These are phyloP conservation scores for Agrostemma githago DNA, from an alignment of 148 eudicot species.

Conservation along the genomic window DNA sequence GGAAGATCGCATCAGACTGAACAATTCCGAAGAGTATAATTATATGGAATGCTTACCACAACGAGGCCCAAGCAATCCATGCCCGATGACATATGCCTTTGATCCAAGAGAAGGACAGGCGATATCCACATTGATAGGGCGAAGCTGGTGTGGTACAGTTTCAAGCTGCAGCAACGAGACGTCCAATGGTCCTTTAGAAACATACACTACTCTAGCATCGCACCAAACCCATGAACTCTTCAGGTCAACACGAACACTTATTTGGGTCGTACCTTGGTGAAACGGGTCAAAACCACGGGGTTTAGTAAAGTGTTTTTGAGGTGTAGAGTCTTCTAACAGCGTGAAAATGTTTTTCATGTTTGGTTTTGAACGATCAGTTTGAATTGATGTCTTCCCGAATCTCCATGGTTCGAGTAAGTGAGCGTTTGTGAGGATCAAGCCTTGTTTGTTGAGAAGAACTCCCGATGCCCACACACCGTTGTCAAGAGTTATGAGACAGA, in stretches of 20 bases:
- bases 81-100: slow-evolving; percentile 77
- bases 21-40: not conserved
- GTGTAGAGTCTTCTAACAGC: slow-evolving; percentile 23
- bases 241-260: slow-evolving; percentile 72
- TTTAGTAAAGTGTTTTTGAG: slow-evolving; percentile 14
- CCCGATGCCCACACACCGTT: slow-evolving; percentile 97
- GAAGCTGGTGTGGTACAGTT: slow-evolving; percentile 52
- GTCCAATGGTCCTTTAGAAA: slow-evolving; percentile 85
- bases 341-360: slow-evolving; percentile 24
- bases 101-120: slow-evolving; percentile 70
- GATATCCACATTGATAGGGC: slow-evolving; percentile 55
- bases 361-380: slow-evolving; percentile 33
- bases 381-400: slow-evolving; percentile 48
- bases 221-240: slow-evolving; percentile 75
- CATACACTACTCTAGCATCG: slow-evolving; percentile 64
- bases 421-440: slow-evolving; percentile 93
- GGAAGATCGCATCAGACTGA: slow-evolving; percentile 5
- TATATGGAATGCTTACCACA: slow-evolving; percentile 55
- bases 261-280: slow-evolving; percentile 31
- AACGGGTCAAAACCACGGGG: slow-evolving; percentile 19
- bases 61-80: slow-evolving; percentile 91
- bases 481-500: slow-evolving; percentile 74
- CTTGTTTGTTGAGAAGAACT: slow-evolving; percentile 67
- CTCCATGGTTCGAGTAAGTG: slow-evolving; percentile 98
- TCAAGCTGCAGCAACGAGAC: slow-evolving; percentile 78